Evolutionary conservation across 345 rosid species (phyloP), one percentile per base, ranked within the genome.

Genomic region (Anastatica hierochuntica): DNA sequence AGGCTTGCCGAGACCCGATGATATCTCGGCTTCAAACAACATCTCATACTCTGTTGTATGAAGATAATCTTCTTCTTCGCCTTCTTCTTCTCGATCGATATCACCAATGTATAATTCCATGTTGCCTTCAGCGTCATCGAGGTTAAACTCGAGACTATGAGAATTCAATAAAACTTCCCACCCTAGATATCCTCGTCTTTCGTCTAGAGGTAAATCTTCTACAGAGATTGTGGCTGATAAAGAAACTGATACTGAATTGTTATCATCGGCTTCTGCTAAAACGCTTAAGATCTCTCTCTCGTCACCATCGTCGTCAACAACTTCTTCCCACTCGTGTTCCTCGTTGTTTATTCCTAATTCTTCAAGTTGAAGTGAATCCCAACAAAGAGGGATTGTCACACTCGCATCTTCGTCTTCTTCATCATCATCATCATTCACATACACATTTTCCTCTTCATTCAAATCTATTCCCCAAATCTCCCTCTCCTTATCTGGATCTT

Each of bases 301-400:
- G 53, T 83, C 88, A n/a, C 69, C 64, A 38, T 71, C 69, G 39
- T 80, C 83, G 31, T 24, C 27, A 24, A 3, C 27, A 7, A 90
- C 88, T 68, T 90, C 95, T 70, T 87, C 98, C 98, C 98, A 90
- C 70, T 84, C 98, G 5, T 78, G 76, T 39, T 90, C 90, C 63
- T 83, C 97, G 42, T 68, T 73, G 49, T 64, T 55, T n/a, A 72
- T 82, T 26, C 79, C 68, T 43, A 65, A 71, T 26, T 67, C 94
- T 45, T 80, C 98, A 71, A 87, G 56, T 0, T 66, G 80, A 59
- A 87, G 77, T 2, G 92, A 79, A 66, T 87, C 96, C 95, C 84
- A 87, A 68, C 76, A 62, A 34, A 84, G 78, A 19, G 83, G 87
- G 29, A 75, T 64, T 14, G 69, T 61, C 36, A 75, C 76, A 50